These are phyloP conservation scores for Sambucus nigra DNA, from an alignment of 129 eudicot genomes.

Conservation along the genomic window DNA sequence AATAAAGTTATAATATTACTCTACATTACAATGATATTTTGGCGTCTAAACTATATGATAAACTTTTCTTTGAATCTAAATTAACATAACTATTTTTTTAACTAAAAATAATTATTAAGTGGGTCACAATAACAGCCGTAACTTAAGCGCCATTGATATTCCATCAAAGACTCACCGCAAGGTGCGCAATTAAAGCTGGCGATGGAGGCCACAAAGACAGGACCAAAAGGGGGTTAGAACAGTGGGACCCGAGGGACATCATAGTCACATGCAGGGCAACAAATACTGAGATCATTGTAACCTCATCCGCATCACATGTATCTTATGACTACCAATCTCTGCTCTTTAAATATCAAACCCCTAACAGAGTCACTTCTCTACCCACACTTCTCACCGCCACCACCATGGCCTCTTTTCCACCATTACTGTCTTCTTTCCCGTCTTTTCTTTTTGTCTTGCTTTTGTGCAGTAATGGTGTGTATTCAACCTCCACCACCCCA, in stretches of 20 bases:
- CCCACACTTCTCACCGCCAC: neutral
- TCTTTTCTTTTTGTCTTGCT: slow-evolving; percentile 16
- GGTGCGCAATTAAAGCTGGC: neutral
- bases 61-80: too few relatives aligned
- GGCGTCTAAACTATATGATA: too few relatives aligned
- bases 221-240: slow-evolving; percentile 3
- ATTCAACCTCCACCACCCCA: slow-evolving; percentile 27
- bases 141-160: neutral
- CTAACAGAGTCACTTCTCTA: slow-evolving; percentile 1
- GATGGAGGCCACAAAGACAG: neutral
- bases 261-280: slow-evolving; percentile 15
- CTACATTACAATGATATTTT: too few relatives aligned
- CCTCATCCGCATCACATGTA: slow-evolving; percentile 18
- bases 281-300: slow-evolving; percentile 1
- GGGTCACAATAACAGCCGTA: too few relatives aligned
- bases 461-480: slow-evolving; percentile 5
- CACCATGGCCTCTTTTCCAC: slow-evolving; percentile 14
- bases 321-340: neutral
- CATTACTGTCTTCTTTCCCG: slow-evolving; percentile 14
- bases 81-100: too few relatives aligned
- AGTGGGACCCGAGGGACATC: slow-evolving; percentile 23
- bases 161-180: neutral
- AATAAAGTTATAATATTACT: too few relatives aligned
- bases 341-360: slow-evolving; percentile 3
- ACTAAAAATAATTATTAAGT: too few relatives aligned